Percentiles rank a stretch among this genome's conserved stretches.
Evolutionary conservation across 1,284 basidiomycete genomes (phyloP).

Genomic region (Trametes versicolor): DNA sequence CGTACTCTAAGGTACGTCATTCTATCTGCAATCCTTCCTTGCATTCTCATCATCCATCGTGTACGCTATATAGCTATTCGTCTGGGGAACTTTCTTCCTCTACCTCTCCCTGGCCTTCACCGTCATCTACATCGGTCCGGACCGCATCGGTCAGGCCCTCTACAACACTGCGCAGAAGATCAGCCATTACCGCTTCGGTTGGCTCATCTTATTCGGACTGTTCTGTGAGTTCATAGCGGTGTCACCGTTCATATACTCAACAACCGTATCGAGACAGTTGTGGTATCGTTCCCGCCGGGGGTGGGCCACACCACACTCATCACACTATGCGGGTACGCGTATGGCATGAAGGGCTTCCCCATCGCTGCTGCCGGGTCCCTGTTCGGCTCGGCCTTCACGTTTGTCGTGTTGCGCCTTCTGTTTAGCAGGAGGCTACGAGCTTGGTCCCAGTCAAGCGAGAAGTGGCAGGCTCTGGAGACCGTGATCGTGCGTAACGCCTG

Average conservation of each 20-base stretch:
- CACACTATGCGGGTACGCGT: conserved; percentile 83
- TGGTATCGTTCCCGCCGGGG: conserved; percentile 81
- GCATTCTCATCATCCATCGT: too few relatives aligned
- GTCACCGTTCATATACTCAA: conserved; percentile 14
- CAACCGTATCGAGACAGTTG: conserved; percentile 49
- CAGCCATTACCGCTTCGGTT: conserved; percentile 68
- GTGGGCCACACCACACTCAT: conserved; percentile 75
- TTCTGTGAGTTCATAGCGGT: conserved; percentile 55
- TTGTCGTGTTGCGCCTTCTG: conserved; percentile 67
- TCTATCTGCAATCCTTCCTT: not conserved
- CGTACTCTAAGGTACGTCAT: conserved; percentile 58
- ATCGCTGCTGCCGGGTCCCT: conserved; percentile 71
- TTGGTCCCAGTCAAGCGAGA: conserved; percentile 71
- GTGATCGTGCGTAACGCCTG: conserved; percentile 64
- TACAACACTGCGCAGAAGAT: conserved; percentile 76
- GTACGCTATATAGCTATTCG: conserved; percentile 43
- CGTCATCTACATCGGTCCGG: conserved; percentile 67
- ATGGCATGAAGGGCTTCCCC: conserved; percentile 79
- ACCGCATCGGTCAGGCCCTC: conserved; percentile 71
- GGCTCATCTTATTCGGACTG: conserved; percentile 60
- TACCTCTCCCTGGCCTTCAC: conserved; percentile 54
- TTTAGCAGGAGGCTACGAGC: conserved; percentile 63
- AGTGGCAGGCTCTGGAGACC: conserved; percentile 81
- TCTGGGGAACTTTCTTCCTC: conserved; percentile 56
- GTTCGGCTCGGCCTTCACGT: conserved; percentile 73